Conservation (phyloP, 257 asterid genomes). For the Gentiana macrophylla region DNA sequence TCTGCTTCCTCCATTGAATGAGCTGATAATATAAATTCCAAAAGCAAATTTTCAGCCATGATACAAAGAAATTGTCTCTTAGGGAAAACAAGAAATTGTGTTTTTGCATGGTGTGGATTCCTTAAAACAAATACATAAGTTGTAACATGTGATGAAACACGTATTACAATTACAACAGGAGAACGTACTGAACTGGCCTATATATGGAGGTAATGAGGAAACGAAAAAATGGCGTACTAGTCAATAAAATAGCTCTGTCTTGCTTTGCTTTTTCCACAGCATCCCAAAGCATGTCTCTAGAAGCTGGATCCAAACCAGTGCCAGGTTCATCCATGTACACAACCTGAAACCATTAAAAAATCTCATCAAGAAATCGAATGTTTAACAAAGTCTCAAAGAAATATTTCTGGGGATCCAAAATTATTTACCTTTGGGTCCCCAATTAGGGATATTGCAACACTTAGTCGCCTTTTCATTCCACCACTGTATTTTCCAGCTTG, state of each 20-base stretch:
- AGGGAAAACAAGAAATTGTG: too few species aligned
- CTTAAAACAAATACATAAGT: neutral
- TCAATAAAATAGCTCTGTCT: constrained; percentile 82
- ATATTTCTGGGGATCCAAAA: neutral
- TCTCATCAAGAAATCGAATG: too few species aligned
- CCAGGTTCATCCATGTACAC: constrained; percentile 97
- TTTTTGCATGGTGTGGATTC: too few species aligned
- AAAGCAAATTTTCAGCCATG: neutral
- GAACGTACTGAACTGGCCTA: too few species aligned
- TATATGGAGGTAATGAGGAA: too few species aligned
- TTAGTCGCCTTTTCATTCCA: constrained; percentile 98
- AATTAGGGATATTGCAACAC: constrained; percentile 90
- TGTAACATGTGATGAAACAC: neutral
- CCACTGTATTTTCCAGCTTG: constrained; percentile 75
- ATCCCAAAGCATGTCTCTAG: constrained; percentile 80
- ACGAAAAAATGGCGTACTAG: constrained; percentile 35
- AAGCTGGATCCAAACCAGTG: constrained; percentile 94
- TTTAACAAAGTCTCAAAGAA: neutral
- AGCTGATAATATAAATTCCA: constrained; percentile 31
- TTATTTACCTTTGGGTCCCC: constrained; percentile 80
- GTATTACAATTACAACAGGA: too few species aligned
- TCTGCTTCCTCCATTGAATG: constrained; percentile 99
- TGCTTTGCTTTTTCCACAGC: constrained; percentile 76
- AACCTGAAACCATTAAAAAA: constrained; percentile 35
- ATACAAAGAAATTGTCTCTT: too few species aligned